phyloP scores from a whole-genome alignment of 176 grass and related monocot species.

The Urochloa ruziziensis region DNA sequence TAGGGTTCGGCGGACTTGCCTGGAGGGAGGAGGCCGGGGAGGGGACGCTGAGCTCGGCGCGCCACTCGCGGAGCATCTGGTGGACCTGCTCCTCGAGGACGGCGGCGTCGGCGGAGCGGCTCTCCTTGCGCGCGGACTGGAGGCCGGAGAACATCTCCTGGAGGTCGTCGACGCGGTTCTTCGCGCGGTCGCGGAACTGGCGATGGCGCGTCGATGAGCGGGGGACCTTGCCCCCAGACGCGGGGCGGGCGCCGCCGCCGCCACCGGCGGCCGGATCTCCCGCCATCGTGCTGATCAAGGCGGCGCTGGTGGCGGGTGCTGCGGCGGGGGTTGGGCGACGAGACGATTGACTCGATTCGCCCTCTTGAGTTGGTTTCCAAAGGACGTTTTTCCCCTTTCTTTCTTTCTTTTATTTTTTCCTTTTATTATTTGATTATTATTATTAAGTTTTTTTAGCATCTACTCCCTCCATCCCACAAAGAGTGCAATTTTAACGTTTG shows the following conservation, averaged over 20 bases:
- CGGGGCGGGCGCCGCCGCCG: conserved; percentile 9
- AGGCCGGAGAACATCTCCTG: conserved; percentile 86
- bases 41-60: conserved; percentile 69
- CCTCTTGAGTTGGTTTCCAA: background rate
- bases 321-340: background rate
- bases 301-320: background rate
- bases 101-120: conserved; percentile 72
- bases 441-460: too few species aligned
- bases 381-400: background rate
- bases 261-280: conserved; percentile 28
- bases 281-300: conserved; percentile 36
- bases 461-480: too few species aligned
- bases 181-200: conserved; percentile 84
- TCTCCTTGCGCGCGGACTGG: conserved; percentile 83
- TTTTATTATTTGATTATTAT: background rate
- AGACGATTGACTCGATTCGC: conserved; percentile 19
- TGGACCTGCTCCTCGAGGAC: conserved; percentile 88
- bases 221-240: conserved; percentile 46
- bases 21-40: conserved; percentile 84
- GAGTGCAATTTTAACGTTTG: too few species aligned
- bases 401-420: background rate
- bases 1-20: conserved; percentile 43
- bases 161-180: conserved; percentile 84
- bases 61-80: conserved; percentile 95
- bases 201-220: conserved; percentile 62